Conservation (phyloP, 1,139 yeast species). For the Diutina scorzettiae region DNA sequence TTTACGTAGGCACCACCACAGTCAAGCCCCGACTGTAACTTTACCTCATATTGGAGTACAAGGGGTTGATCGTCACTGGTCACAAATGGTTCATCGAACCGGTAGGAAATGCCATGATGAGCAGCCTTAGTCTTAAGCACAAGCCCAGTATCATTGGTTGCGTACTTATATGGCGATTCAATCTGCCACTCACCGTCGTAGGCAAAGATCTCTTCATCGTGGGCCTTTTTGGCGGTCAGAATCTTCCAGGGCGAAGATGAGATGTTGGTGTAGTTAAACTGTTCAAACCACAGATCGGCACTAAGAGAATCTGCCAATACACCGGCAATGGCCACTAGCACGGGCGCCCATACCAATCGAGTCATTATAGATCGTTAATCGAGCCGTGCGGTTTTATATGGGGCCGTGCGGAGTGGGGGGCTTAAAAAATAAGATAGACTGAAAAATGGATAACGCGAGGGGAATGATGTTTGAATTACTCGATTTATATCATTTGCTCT, state of each 20-base stretch:
- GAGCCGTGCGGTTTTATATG: too few species aligned
- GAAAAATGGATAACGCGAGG: too few species aligned
- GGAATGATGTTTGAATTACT: too few species aligned
- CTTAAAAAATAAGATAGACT: too few species aligned
- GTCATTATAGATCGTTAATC: too few species aligned
- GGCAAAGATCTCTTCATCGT: conserved; percentile 39
- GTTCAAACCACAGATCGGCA: neutral
- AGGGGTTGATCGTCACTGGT: conserved; percentile 48
- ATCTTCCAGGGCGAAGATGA: neutral
- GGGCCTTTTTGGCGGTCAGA: conserved; percentile 38
- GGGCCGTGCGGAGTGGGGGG: too few species aligned
- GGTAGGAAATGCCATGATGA: conserved; percentile 64
- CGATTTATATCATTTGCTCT: too few species aligned
- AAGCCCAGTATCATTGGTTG: conserved; percentile 64
- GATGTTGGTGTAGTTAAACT: neutral
- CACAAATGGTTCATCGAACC: conserved; percentile 37
- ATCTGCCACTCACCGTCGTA: conserved; percentile 69
- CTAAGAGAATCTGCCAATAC: too few species aligned
- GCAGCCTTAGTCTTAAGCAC: conserved; percentile 68
- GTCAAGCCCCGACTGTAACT: conserved; percentile 58
- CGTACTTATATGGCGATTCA: conserved; percentile 38
- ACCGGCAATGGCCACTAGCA: too few species aligned
- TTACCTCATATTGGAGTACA: conserved; percentile 82
- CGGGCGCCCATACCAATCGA: too few species aligned
- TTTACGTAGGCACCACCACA: conserved; percentile 91